These are phyloP conservation scores for Talaromyces wortmannii DNA, from an alignment of 495 filamentous ascomycete genomes.

Conservation along the genomic window DNA sequence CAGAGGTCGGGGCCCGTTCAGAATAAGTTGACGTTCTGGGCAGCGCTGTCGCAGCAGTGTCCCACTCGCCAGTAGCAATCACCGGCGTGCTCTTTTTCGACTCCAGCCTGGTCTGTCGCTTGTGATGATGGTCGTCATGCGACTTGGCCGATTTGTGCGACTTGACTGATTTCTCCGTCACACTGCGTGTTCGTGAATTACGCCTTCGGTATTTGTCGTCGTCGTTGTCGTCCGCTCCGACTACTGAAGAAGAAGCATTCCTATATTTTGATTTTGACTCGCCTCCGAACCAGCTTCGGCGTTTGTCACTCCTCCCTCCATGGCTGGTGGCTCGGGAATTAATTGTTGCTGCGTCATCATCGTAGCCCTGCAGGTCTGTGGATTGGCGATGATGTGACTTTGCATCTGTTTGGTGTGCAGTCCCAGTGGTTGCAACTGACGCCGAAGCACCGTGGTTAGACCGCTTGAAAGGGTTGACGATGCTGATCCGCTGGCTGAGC, in stretches of 20 bases:
- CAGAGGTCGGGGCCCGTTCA: constrained; percentile 3
- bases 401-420: constrained; percentile 12
- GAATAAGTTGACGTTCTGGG: constrained; percentile 1
- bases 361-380: constrained; percentile 13
- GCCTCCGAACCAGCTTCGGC: constrained; percentile 35
- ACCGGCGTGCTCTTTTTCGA: constrained; percentile 6
- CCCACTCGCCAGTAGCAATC: neutral
- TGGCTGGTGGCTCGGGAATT: constrained; percentile 34
- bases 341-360: constrained; percentile 36
- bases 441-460: constrained; percentile 26
- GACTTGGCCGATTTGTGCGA: constrained; percentile 21
- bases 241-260: constrained; percentile 27
- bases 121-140: constrained; percentile 10
- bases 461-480: constrained; percentile 43
- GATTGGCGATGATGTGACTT: constrained; percentile 5
- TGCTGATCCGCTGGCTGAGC: constrained; percentile 39
- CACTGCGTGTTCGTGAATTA: constrained; percentile 2
- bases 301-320: constrained; percentile 20
- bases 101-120: constrained; percentile 3
- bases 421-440: constrained; percentile 14
- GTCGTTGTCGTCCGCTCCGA: constrained; percentile 19
- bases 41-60: constrained; percentile 1
- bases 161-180: constrained; percentile 9
- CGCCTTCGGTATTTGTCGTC: constrained; percentile 16
- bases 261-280: constrained; percentile 23